Conservation (phyloP, 768 basidiomycete genomes). For the Agaricus subrufescens region DNA sequence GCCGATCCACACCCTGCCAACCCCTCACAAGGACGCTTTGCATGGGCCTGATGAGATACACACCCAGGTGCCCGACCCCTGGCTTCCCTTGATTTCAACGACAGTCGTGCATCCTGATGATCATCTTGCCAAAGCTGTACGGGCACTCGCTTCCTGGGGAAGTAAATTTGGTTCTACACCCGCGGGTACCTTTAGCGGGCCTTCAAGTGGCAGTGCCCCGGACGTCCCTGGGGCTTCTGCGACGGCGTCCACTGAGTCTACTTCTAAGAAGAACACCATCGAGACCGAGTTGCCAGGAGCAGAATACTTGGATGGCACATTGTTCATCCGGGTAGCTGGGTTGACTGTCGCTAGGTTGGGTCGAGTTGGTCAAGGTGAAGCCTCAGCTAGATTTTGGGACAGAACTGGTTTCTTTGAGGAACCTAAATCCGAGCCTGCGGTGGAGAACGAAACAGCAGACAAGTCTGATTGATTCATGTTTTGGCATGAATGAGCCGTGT, state of each 20-base stretch:
- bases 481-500: background rate
- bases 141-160: constrained; percentile 28
- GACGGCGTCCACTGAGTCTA: background rate
- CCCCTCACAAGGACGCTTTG: constrained; percentile 18
- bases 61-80: constrained; percentile 45
- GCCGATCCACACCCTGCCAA: constrained; percentile 15
- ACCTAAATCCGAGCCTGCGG: background rate
- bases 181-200: constrained; percentile 34
- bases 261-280: background rate
- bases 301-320: constrained; percentile 51
- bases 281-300: constrained; percentile 37
- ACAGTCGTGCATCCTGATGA: constrained; percentile 57
- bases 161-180: constrained; percentile 16
- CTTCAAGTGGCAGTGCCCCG: constrained; percentile 20
- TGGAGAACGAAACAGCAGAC: background rate
- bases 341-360: constrained; percentile 42
- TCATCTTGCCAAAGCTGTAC: constrained; percentile 32
- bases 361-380: constrained; percentile 31
- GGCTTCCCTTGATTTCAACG: constrained; percentile 52
- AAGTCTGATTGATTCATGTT: background rate
- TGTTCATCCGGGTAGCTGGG: constrained; percentile 57
- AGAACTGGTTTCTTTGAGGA: constrained; percentile 17
- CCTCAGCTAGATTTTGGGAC: constrained; percentile 17
- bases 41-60: constrained; percentile 27
- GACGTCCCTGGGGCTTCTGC: background rate